These are phyloP conservation scores for Pseudozyma hubeiensis DNA, from an alignment of 1,284 basidiomycete genomes.

Conservation along the genomic window DNA sequence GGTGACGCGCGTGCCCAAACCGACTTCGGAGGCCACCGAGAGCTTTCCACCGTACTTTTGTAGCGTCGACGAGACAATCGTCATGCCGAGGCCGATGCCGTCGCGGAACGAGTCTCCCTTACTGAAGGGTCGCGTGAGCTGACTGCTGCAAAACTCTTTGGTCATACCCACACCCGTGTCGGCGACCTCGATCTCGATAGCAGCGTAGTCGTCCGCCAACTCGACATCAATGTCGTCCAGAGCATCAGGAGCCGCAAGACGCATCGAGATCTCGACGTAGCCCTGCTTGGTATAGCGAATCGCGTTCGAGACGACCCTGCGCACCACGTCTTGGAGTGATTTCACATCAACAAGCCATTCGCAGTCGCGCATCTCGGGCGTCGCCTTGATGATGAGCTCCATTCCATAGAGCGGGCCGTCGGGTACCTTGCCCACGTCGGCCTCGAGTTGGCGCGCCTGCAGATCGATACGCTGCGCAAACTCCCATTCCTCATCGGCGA, in stretches of 20 bases:
- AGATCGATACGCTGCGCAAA: conserved; percentile 45
- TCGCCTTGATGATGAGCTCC: conserved; percentile 52
- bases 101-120: conserved; percentile 55
- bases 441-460: conserved; percentile 28
- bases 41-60: conserved; percentile 51
- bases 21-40: conserved; percentile 44
- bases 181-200: conserved; percentile 41
- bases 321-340: conserved; percentile 44
- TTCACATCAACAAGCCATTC: conserved; percentile 36
- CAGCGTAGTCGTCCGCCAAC: conserved; percentile 12
- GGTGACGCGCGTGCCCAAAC: conserved; percentile 49
- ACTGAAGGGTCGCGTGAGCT: conserved; percentile 50
- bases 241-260: conserved; percentile 19
- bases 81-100: conserved; percentile 57
- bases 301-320: conserved; percentile 55
- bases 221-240: conserved; percentile 21
- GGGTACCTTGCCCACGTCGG: conserved; percentile 2
- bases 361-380: conserved; percentile 23
- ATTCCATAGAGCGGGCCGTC: conserved; percentile 25
- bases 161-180: conserved; percentile 53
- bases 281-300: conserved; percentile 50
- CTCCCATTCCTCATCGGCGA: conserved; percentile 54
- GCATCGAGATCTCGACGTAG: conserved; percentile 41
- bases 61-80: conserved; percentile 52
- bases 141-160: conserved; percentile 41